Evolutionary conservation across 371 early-diverging fungal species (phyloP).

Genomic region (Mortierella sp.): DNA sequence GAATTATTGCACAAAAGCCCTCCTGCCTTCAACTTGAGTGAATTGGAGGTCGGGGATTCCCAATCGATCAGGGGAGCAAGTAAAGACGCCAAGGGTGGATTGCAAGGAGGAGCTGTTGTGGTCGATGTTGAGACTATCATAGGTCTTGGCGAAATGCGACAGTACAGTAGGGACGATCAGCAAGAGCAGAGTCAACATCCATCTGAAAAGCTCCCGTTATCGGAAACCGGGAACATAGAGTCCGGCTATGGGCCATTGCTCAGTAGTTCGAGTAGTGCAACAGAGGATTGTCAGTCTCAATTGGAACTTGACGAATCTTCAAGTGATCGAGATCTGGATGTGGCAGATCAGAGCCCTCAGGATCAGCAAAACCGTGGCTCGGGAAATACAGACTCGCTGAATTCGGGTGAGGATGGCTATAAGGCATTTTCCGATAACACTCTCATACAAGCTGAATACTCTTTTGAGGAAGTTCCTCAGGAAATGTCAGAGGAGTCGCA

Average conservation of each 20-base stretch:
- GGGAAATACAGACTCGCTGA: no score
- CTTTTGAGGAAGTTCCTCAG: no score
- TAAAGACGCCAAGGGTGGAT: neutral
- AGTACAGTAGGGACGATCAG: slow-evolving; percentile 16
- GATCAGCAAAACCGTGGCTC: neutral
- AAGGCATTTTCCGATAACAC: no score
- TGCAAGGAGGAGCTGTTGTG: slow-evolving; percentile 8
- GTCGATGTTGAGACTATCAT: slow-evolving; percentile 14
- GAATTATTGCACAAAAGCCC: slow-evolving; percentile 7
- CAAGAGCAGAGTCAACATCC: slow-evolving; percentile 5
- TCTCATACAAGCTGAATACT: no score
- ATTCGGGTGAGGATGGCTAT: no score
- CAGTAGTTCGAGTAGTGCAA: neutral
- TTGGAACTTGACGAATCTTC: neutral
- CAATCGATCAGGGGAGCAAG: neutral
- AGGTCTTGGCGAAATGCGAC: slow-evolving; percentile 11
- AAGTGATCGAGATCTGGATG: neutral
- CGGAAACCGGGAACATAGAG: neutral
- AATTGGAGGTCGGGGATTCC: neutral
- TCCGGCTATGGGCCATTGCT: neutral
- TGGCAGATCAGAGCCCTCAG: neutral
- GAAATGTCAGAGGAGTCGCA: neutral
- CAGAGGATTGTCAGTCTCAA: neutral
- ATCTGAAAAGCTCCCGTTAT: neutral
- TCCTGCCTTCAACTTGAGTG: slow-evolving; percentile 6